These are phyloP conservation scores for Hypoxylon rickii DNA, from an alignment of 495 filamentous ascomycete genomes.

Conservation along the genomic window DNA sequence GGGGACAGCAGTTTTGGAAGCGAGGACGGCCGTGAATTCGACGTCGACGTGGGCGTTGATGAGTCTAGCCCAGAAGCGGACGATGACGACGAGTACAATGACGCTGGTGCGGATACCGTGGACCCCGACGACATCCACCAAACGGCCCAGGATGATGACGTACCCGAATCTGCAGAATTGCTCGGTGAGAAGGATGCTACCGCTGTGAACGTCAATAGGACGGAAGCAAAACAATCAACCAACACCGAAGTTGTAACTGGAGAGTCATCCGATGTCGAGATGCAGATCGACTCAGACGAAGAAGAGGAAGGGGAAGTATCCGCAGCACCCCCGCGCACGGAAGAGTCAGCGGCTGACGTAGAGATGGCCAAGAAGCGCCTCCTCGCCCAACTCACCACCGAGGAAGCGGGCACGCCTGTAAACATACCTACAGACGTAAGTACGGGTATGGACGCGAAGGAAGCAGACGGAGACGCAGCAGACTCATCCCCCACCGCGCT, in stretches of 20 bases:
- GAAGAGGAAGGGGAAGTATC: constrained; percentile 49
- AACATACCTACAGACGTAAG: constrained; percentile 6
- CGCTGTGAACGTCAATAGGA: neutral
- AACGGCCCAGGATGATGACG: neutral
- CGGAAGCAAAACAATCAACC: neutral
- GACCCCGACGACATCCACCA: constrained; percentile 28
- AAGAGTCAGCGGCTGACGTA: constrained; percentile 49
- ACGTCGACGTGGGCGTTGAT: constrained; percentile 29
- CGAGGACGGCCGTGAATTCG: constrained; percentile 33
- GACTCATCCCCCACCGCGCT: constrained; percentile 14
- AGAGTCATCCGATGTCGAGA: constrained; percentile 42
- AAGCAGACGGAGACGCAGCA: constrained; percentile 6
- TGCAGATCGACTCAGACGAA: constrained; percentile 42
- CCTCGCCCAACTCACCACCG: constrained; percentile 49
- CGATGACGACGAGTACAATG: constrained; percentile 24
- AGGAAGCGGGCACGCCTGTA: constrained; percentile 2
- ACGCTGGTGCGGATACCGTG: constrained; percentile 35
- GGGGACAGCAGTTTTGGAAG: constrained; percentile 35
- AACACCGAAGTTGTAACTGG: constrained; percentile 9
- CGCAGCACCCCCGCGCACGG: constrained; percentile 35
- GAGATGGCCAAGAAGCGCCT: constrained; percentile 64
- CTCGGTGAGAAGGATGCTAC: neutral
- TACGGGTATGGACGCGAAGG: neutral
- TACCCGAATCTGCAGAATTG: neutral
- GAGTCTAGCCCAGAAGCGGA: constrained; percentile 27